Conservation (phyloP, 2,329 filamentous ascomycete species). For the Nigrograna mackinnonii region DNA sequence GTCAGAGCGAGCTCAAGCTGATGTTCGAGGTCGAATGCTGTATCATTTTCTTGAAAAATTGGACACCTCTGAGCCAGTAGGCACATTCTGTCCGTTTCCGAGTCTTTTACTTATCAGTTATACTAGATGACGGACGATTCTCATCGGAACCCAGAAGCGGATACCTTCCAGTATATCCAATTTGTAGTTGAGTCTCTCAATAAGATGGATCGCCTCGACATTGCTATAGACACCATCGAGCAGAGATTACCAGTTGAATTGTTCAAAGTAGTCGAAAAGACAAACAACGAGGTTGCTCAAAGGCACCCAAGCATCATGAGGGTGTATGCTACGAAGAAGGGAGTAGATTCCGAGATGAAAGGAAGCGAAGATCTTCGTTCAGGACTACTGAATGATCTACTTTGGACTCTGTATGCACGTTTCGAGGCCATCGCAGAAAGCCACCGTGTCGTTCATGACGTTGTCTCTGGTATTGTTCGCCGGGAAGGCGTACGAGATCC, state of each 20-base stretch:
- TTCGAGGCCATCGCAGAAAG: constrained; percentile 97
- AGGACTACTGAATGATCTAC: constrained; percentile 85
- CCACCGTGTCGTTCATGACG: constrained; percentile 90
- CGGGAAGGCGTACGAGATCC: constrained; percentile 69
- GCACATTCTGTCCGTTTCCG: constrained; percentile 3
- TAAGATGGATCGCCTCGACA: constrained; percentile 82
- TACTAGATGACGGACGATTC: constrained; percentile 75
- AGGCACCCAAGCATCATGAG: constrained; percentile 82
- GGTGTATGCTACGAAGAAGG: constrained; percentile 53
- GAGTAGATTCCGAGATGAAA: constrained; percentile 61
- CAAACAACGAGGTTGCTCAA: constrained; percentile 90
- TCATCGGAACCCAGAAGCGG: constrained; percentile 89
- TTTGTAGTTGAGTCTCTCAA: constrained; percentile 88
- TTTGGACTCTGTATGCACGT: constrained; percentile 92
- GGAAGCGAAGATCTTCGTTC: constrained; percentile 73
- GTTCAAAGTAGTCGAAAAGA: constrained; percentile 92
- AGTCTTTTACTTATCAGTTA: constrained; percentile 19
- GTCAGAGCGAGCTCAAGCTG: constrained; percentile 34
- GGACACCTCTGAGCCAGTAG: constrained; percentile 51
- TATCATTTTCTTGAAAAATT: constrained; percentile 62
- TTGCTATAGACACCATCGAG: constrained; percentile 86
- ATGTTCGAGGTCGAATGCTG: constrained; percentile 56
- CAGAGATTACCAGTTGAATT: constrained; percentile 92
- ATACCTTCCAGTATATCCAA: constrained; percentile 92
- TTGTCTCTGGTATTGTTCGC: constrained; percentile 81